phyloP scores from a whole-genome alignment of 495 filamentous ascomycete genomes.

The Podospora pseudopauciseta region DNA sequence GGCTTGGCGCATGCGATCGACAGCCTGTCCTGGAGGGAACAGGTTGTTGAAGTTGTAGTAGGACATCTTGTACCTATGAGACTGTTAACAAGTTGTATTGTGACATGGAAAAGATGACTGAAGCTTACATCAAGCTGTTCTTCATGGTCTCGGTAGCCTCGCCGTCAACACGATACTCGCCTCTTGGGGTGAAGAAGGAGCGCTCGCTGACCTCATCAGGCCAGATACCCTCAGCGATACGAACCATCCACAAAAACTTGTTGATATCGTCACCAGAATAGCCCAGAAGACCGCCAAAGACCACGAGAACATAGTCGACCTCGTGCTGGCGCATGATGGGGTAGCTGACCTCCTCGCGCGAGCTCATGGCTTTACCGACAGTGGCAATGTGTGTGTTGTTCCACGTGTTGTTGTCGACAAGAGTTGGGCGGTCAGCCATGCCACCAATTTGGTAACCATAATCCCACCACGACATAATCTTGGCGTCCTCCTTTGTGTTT shows the following conservation, averaged over 20 bases:
- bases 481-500: constrained; percentile 89
- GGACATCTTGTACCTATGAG: constrained; percentile 96
- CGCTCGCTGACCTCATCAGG: constrained; percentile 97
- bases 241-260: constrained; percentile 99
- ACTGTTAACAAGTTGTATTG: constrained; percentile 33
- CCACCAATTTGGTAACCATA: constrained; percentile 99
- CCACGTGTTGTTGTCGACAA: constrained; percentile 99
- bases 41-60: constrained; percentile 96
- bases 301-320: constrained; percentile 95
- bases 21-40: constrained; percentile 87
- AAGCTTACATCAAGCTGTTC: constrained; percentile 92
- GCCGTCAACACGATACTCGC: constrained; percentile 93
- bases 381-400: constrained; percentile 99
- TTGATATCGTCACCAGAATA: constrained; percentile 99
- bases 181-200: constrained; percentile 89
- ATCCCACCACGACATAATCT: constrained; percentile 99
- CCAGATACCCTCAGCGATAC: constrained; percentile 99
- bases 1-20: constrained; percentile 81
- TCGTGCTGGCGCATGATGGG: constrained; percentile 97
- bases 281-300: constrained; percentile 92
- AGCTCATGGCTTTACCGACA: constrained; percentile 98
- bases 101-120: not conserved
- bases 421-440: constrained; percentile 95
- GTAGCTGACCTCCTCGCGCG: constrained; percentile 94
- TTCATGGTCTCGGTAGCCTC: constrained; percentile 96